Conservation (phyloP, 805 yeast species). For the Teunomyces cretensis region DNA sequence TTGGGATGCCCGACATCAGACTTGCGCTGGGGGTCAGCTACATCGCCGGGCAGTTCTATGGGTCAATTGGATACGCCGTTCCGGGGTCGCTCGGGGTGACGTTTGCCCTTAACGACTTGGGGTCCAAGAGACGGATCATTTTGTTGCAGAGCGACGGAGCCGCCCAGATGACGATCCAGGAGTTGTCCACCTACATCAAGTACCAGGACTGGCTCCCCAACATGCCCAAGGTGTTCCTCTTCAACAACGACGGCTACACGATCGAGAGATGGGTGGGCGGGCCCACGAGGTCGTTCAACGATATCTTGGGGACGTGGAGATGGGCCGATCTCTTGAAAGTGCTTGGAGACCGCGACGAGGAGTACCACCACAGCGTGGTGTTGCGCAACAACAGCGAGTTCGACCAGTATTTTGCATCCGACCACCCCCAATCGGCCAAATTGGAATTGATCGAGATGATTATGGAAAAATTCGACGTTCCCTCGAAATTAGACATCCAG, state of each 20-base stretch:
- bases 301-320: constrained; percentile 77
- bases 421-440: constrained; percentile 9
- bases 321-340: constrained; percentile 69
- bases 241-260: constrained; percentile 87
- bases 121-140: constrained; percentile 54
- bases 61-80: constrained; percentile 86
- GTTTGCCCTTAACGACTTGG: constrained; percentile 63
- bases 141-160: constrained; percentile 91
- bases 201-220: constrained; percentile 34
- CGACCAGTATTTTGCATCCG: constrained; percentile 10
- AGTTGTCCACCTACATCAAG: constrained; percentile 63
- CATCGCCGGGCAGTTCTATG: constrained; percentile 71
- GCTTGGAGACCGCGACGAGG: constrained; percentile 51
- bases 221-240: constrained; percentile 66
- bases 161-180: constrained; percentile 93
- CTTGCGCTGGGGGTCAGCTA: constrained; percentile 55
- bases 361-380: constrained; percentile 21
- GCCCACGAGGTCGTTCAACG: constrained; percentile 73
- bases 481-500: constrained; percentile 18
- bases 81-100: constrained; percentile 86
- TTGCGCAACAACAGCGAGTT: constrained; percentile 21
- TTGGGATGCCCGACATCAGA: constrained; percentile 66
- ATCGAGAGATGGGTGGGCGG: constrained; percentile 88
- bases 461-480: constrained; percentile 28
- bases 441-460: constrained; percentile 25